Evolutionary conservation across 805 yeast species (phyloP), one percentile per base, ranked within the genome.

Genomic region (Pichia phayaonensis): DNA sequence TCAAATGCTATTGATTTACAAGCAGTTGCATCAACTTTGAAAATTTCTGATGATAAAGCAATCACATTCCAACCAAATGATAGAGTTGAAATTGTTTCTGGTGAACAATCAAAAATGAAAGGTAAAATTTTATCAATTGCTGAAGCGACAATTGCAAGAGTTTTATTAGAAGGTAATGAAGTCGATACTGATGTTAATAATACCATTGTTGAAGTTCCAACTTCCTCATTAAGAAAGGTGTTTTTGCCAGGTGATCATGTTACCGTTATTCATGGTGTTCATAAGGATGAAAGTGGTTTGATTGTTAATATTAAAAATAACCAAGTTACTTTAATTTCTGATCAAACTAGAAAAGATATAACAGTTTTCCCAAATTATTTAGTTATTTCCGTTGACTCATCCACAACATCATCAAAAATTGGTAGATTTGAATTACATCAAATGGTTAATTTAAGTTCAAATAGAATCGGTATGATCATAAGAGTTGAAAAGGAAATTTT

Each of bases 201-300:
- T 56, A 74, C 75, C 15, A 60, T 69, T 58, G 75, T 90, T 56
- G 95, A 94, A 53, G 84, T 90, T 46, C 97, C 97, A 34, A 77
- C 84, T 3, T 76, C 79, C 42, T 83, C 88, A 55, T 73, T 94
- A 61, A 80, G 97, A 64, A 94, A 94, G 65, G 81, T 86, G 49
- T 92, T 92, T 68, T 70, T 77, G 48, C 81, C 88, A 41, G 99
- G 99, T 75, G 98, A 92, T 66, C 97, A 94, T 66, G 96, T 94
- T 22, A 83, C 95, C 51, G 94, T 92, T 31, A 78, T 86, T 39
- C 87, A 83, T 62, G 99, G 99, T 64, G 89, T 86, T 62, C 95
- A 88, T 66, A 74, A 81, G 48, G 97, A 92, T 61, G 97, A 90
- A 62, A 89, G 97, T 36, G 99, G 99, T 71, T 76, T 94, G 71